A percentile compares a stretch with the other conserved stretches of the same genome.
These are phyloP conservation scores for Sphaceloma murrayae DNA, from an alignment of 2,329 filamentous ascomycete genomes.

Conservation along the genomic window DNA sequence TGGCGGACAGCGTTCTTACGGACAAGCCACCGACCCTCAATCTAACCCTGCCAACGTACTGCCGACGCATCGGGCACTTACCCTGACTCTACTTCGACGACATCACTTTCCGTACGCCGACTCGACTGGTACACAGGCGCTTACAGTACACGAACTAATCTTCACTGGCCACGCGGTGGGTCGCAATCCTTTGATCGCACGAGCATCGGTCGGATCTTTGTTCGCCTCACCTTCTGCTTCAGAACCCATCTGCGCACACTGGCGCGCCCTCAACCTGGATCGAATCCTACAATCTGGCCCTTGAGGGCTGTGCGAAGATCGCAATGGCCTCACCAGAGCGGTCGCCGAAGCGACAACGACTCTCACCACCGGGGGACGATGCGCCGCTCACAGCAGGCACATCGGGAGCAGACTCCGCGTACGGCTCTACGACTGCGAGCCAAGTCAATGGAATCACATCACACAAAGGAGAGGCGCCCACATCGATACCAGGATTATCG, in stretches of 20 bases:
- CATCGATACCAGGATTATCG: constrained; percentile 10
- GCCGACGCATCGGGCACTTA: neutral
- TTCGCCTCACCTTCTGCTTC: constrained; percentile 1
- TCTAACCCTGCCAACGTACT: constrained; percentile 10
- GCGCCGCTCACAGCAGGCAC: neutral
- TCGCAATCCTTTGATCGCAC: too few species aligned
- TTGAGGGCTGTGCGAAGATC: constrained; percentile 3
- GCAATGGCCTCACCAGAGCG: constrained; percentile 21
- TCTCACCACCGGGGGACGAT: constrained; percentile 22
- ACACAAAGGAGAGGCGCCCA: neutral
- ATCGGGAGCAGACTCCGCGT: constrained; percentile 13
- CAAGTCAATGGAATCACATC: constrained; percentile 11
- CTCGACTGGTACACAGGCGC: too few species aligned
- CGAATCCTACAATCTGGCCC: constrained; percentile 6
- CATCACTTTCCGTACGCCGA: too few species aligned
- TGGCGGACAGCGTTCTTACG: neutral
- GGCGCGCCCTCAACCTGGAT: constrained; percentile 9
- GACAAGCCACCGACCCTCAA: too few species aligned
- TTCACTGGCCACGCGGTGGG: too few species aligned
- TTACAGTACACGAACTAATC: too few species aligned
- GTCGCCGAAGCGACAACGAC: constrained; percentile 30
- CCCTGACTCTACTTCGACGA: neutral
- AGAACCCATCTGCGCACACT: constrained; percentile 4
- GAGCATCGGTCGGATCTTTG: constrained; percentile 11
- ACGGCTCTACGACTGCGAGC: constrained; percentile 11